These are phyloP conservation scores for Geotrichum histeridarum DNA, from an alignment of 1,139 yeast species.

Conservation along the genomic window DNA sequence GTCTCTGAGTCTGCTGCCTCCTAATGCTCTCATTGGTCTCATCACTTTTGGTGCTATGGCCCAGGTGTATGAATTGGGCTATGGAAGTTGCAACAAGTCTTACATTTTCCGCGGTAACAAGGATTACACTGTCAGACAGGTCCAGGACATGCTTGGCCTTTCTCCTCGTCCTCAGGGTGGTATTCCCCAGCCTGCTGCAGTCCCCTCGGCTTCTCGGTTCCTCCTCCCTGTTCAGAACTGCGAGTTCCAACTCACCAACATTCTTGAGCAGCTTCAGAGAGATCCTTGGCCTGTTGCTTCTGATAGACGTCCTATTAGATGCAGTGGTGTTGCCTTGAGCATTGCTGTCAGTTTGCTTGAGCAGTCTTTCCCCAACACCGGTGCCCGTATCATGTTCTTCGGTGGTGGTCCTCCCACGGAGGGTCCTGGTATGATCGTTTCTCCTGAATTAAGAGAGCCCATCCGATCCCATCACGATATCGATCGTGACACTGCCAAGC, in stretches of 20 bases:
- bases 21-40: conserved; percentile 86
- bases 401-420: conserved; percentile 95
- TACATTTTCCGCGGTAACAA: conserved; percentile 91
- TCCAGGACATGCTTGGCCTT: conserved; percentile 67
- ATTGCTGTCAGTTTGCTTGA: conserved; percentile 81
- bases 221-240: conserved; percentile 81
- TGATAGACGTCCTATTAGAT: conserved; percentile 84
- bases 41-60: conserved; percentile 94
- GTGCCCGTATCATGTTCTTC: conserved; percentile 86
- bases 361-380: conserved; percentile 77
- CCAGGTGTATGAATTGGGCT: conserved; percentile 87
- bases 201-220: conserved; percentile 58
- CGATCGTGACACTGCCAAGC: conserved; percentile 83
- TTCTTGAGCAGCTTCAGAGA: conserved; percentile 69
- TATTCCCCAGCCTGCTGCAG: conserved; percentile 6
- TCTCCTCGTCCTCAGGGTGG: conserved; percentile 32
- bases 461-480: conserved; percentile 96
- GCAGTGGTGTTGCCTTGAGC: conserved; percentile 88
- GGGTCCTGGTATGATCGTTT: conserved; percentile 94
- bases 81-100: conserved; percentile 69
- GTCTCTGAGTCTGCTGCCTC: conserved; percentile 79
- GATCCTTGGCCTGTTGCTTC: conserved; percentile 93
- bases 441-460: conserved; percentile 88
- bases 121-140: conserved; percentile 73
- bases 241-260: conserved; percentile 78